Evolutionary conservation across 768 basidiomycete species (phyloP), one percentile per base, ranked within the genome.

Genomic region (Sarcodon sp.): DNA sequence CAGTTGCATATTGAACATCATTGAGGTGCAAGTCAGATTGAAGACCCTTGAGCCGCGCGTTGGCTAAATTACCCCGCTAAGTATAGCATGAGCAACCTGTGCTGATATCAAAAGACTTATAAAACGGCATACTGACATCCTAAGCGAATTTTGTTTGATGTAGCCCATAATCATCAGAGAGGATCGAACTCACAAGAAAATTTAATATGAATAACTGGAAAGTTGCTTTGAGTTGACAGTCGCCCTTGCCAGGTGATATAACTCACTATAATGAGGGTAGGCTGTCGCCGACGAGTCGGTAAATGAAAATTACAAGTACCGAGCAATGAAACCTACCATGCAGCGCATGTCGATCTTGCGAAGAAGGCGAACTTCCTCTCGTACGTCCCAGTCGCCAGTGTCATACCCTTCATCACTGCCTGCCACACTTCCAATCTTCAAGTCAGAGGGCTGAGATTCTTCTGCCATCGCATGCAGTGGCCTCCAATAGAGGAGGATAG

Each of bases 1-100:
- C 47, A 10, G 61, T 59, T 1, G 58, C 41, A 48, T 54, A 62
- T 50, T 61, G 52, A 27, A 51, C 50, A n/a, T 60, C 56, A 16
- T 45, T 43, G 16, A 60, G 56, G 21, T 56, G 53, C 27, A 60
- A 45, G 39, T 60, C 59, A 8, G 47, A 35, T 36, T 60, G 52
- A 31, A 60, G 51, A 35, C 59, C 59, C 50, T 58, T 53, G 9
- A 60, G 52, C 12, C 59, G 54, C 6, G 59, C 59, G 39, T 41
- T 41, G 39, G 39, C 39, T 27, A 41, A 41, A 41, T 13, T 41
- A 41, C 39, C 27, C 6, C 39, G 39, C 39, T 41, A 11, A 16
- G 39, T 6, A 8, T 44, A 7, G 21, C 10, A 15, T 11, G 31
- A 21, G 18, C 13, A 4, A 18, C 10, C 18, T 13, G 4, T 46